phyloP scores from a whole-genome alignment of 1,284 basidiomycete species.

The Ganoderma resinaceum region DNA sequence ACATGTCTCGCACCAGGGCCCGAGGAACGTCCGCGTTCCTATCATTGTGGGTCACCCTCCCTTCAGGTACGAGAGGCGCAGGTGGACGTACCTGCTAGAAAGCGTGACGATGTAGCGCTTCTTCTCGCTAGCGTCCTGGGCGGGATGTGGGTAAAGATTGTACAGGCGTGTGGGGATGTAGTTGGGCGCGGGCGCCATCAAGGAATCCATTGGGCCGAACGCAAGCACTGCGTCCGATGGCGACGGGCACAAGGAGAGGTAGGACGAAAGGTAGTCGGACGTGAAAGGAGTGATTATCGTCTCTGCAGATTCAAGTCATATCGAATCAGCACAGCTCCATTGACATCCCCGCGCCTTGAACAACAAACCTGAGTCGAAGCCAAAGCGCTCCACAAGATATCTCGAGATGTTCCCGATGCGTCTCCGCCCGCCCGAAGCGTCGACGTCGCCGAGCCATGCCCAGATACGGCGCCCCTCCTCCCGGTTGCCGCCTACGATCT shows the following conservation, averaged over 20 bases:
- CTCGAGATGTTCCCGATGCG: conserved; percentile 70
- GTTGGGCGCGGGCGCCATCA: conserved; percentile 75
- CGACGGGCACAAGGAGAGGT: conserved; percentile 76
- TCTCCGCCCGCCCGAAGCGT: conserved; percentile 61
- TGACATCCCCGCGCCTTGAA: not conserved
- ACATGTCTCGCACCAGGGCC: conserved; percentile 85
- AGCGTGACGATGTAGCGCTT: conserved; percentile 74
- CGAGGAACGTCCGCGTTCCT: conserved; percentile 87
- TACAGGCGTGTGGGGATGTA: conserved; percentile 76
- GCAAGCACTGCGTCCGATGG: conserved; percentile 73
- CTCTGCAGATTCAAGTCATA: conserved; percentile 49
- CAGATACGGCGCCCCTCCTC: conserved; percentile 74
- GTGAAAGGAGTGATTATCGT: conserved; percentile 79
- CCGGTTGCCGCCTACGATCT: conserved; percentile 75
- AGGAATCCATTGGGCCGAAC: conserved; percentile 80
- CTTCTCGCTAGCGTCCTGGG: conserved; percentile 75
- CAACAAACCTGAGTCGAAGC: conserved; percentile 74
- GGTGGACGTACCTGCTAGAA: conserved; percentile 62
- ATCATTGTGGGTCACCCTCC: conserved; percentile 6
- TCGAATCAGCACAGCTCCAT: not conserved
- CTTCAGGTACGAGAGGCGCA: not conserved
- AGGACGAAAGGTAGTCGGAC: conserved; percentile 74
- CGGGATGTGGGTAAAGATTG: conserved; percentile 77
- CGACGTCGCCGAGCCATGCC: conserved; percentile 80
- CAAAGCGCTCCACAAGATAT: conserved; percentile 81